Evolutionary conservation across 163 green algal species (phyloP), one percentile per base, ranked within the genome.

Genomic region (Picocystis sp.): DNA sequence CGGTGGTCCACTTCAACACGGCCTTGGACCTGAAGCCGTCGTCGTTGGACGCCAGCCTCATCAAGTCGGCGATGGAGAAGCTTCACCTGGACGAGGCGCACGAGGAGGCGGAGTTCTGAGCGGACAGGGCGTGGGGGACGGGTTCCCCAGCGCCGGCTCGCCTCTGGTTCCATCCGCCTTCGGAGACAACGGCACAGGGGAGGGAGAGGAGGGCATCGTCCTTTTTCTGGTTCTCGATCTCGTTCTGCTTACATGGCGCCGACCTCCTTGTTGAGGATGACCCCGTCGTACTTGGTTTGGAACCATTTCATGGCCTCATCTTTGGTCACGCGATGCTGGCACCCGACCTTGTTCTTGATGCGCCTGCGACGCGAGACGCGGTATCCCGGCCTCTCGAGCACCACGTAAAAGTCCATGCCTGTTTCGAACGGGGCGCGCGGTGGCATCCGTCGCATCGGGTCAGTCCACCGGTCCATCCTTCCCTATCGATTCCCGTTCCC

Each of bases 331-430:
- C 73, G 66, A 80, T 99, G 91, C 71, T 87, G 79, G 45, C 83
- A 70, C 54, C 88, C 87, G 34, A 94, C 62, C 64, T 76, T 71
- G 57, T 64, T 55, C 52, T 81, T 73, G 25, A 56, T 52, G 23
- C 67, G 70, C 50, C 83, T 70, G 54, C 90, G 74, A 57, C 79
- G 71, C 13, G 76, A 71, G 9, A 99, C 89, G 25, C 90, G 75
- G 81, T 91, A 97, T 54, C 91, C 91, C 47, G 84, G 81, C 41
- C 91, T 66, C 70, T 97, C 90, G 55, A 99, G 76, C 52, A 92
- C 82, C 21, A 97, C 85, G 64, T 93, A 99, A 76, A 99, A 99
- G 74, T 99, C 90, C 90, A 99, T 99, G 60, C 89, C 84, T 93
- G 68, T 8, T 38, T 38, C 29, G 29, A 5, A 38, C 29, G 29